A percentile compares a stretch with the other conserved stretches of the same genome.
These are phyloP conservation scores for Trichosporon coremiiforme DNA, from an alignment of 1,284 basidiomycete species.

Conservation along the genomic window DNA sequence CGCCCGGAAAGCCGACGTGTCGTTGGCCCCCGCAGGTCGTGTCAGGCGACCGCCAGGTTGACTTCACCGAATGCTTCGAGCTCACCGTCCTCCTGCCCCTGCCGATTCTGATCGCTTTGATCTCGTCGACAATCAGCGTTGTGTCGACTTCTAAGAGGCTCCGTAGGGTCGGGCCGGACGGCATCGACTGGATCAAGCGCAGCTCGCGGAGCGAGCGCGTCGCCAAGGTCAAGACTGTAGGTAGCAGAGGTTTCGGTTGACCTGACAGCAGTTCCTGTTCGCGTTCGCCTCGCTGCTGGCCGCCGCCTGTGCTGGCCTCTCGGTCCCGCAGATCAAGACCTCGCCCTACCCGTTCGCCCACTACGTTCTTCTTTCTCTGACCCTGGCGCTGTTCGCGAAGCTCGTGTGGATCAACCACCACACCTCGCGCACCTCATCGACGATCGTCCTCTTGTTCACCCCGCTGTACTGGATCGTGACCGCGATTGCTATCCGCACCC, in stretches of 20 bases:
- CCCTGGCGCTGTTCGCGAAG: slow-evolving; percentile 44
- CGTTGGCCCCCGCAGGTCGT: slow-evolving; percentile 45
- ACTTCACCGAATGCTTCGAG: slow-evolving; percentile 82
- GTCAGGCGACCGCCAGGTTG: slow-evolving; percentile 68
- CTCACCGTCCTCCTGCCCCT: slow-evolving; percentile 66
- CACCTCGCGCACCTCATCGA: slow-evolving; percentile 72
- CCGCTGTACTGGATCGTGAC: slow-evolving; percentile 66
- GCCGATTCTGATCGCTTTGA: slow-evolving; percentile 58
- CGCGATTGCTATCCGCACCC: slow-evolving; percentile 68
- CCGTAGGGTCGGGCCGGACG: slow-evolving; percentile 31
- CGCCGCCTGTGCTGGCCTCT: slow-evolving; percentile 63
- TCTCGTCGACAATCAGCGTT: slow-evolving; percentile 49
- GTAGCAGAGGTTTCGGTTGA: slow-evolving; percentile 58
- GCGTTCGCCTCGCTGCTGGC: slow-evolving; percentile 57
- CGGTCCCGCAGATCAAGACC: slow-evolving; percentile 58
- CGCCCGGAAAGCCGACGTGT: slow-evolving; percentile 33
- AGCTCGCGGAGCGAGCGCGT: slow-evolving; percentile 59
- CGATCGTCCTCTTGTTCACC: slow-evolving; percentile 80
- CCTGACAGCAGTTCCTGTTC: slow-evolving; percentile 55
- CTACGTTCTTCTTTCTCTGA: slow-evolving; percentile 37
- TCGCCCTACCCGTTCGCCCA: slow-evolving; percentile 49
- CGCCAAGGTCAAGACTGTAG: slow-evolving; percentile 66
- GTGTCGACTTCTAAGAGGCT: slow-evolving; percentile 49
- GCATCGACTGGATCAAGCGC: slow-evolving; percentile 28
- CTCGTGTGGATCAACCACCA: slow-evolving; percentile 67